Evolutionary conservation across 2,329 filamentous ascomycete species (phyloP).

Genomic region (Fusarium sp.): DNA sequence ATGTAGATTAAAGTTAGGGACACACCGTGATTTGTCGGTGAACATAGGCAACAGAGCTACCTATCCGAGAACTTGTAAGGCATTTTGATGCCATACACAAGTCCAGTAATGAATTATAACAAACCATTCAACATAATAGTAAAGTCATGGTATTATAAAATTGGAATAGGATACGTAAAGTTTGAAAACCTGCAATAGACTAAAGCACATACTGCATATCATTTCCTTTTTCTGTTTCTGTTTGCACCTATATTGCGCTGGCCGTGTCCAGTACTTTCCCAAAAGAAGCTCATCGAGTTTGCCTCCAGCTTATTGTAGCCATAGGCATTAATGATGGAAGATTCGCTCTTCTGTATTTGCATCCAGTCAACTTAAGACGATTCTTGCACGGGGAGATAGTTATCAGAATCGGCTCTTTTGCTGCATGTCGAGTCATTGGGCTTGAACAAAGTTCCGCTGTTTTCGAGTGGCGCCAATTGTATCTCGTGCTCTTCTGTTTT

Average conservation of each 20-base stretch:
- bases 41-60: background rate
- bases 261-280: background rate
- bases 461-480: background rate
- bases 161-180: conserved; percentile 17
- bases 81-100: background rate
- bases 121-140: background rate
- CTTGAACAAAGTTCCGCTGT: background rate
- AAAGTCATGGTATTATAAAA: background rate
- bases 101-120: background rate
- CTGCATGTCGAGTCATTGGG: conserved; percentile 3
- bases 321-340: background rate
- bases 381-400: background rate
- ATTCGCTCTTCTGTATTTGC: background rate
- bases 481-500: background rate
- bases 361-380: background rate
- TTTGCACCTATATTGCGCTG: conserved; percentile 2
- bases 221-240: background rate
- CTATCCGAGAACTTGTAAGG: background rate
- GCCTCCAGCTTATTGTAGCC: background rate
- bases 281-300: background rate
- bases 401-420: background rate
- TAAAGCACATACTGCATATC: conserved; percentile 19
- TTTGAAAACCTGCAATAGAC: conserved; percentile 5
- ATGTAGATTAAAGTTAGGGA: background rate
- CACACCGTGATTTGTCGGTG: background rate